Evolutionary conservation across 164 flowering plant species (phyloP), one percentile per base, ranked within the genome.

Genomic region (Liriodendron chinense): DNA sequence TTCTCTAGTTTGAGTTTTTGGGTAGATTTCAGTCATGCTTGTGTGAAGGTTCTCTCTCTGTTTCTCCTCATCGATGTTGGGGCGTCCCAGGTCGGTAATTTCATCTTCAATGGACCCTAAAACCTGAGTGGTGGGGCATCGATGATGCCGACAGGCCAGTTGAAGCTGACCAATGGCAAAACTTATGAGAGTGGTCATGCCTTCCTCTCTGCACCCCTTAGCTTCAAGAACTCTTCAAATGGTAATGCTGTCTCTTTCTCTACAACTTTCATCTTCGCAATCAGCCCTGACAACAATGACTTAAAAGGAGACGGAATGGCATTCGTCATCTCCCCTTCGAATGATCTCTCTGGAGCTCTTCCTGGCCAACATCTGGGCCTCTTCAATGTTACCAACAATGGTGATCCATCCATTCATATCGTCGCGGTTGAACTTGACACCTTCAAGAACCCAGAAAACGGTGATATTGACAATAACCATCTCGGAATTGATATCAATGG

Each of bases 341-440:
- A 25, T 20, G 3, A 20, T 18, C 21, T 71, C 63, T 1, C 34
- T 18, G 74, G 48, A 56, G 23, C 21, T 24, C 20, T 8, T 28
- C 6, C 24, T 13, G 7, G 20, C 43, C 34, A 71, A 16, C 53
- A 49, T 50, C 9, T 71, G 4, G 73, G 73, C 47, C 73, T 71
- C 64, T 70, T 70, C 22, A 70, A 70, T 26, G 20, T 1, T 10
- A n/a, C 24, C 57, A 70, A 70, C 72, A 23, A 9, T 1, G 34
- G 72, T 1, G n/a, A 21, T 9, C 13, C 57, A 4, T 47, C 72
- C 8, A 70, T 12, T 10, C 72, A 70, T 53, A 49, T 70, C 7
- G 12, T 70, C 3, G 72, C 72, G 16, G 26, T 70, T 26, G 72
- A 70, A 26, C 24, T 70, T 18, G 72, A 70, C 59, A 70, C 72